phyloP scores from a whole-genome alignment of 805 yeast species.

The Helenozyma rhizophorensis region DNA sequence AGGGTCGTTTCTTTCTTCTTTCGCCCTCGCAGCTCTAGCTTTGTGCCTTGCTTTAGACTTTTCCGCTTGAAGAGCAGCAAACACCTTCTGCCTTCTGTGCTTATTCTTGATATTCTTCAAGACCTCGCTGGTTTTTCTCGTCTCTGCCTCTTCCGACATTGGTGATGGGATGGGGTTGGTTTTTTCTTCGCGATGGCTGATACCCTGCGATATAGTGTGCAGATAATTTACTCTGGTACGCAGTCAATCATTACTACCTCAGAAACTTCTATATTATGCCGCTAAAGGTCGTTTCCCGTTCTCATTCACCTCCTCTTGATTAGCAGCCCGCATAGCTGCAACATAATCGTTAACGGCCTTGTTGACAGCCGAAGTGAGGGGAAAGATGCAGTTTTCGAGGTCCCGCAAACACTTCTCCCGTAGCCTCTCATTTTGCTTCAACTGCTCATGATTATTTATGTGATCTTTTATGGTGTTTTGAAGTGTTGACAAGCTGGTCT shows the following conservation, averaged over 20 bases:
- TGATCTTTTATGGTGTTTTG: constrained; percentile 18
- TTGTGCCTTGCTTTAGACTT: constrained; percentile 74
- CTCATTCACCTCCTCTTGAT: constrained; percentile 19
- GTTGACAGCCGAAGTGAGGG: constrained; percentile 28
- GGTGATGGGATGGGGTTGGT: neutral
- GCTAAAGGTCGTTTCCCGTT: constrained; percentile 31
- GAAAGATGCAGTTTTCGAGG: constrained; percentile 27
- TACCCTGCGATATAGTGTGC: neutral
- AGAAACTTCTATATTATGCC: neutral
- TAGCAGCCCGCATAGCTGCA: constrained; percentile 22
- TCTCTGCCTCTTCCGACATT: constrained; percentile 4
- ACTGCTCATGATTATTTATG: constrained; percentile 13
- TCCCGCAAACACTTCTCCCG: constrained; percentile 32
- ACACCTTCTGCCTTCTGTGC: constrained; percentile 72
- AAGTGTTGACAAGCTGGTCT: constrained; percentile 23
- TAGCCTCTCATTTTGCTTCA: constrained; percentile 25
- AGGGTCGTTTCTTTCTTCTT: constrained; percentile 80
- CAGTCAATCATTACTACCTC: too few relatives aligned
- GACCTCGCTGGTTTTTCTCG: constrained; percentile 10
- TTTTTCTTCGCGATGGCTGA: neutral
- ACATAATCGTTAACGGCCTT: constrained; percentile 34
- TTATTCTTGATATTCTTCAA: constrained; percentile 61
- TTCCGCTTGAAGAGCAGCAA: constrained; percentile 68
- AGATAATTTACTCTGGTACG: too few relatives aligned
- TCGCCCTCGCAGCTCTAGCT: constrained; percentile 76